A percentile compares a stretch with the other conserved stretches of the same genome.
These are phyloP conservation scores for Fusarium pilosicola DNA, from an alignment of 2,329 filamentous ascomycete genomes.

Conservation along the genomic window DNA sequence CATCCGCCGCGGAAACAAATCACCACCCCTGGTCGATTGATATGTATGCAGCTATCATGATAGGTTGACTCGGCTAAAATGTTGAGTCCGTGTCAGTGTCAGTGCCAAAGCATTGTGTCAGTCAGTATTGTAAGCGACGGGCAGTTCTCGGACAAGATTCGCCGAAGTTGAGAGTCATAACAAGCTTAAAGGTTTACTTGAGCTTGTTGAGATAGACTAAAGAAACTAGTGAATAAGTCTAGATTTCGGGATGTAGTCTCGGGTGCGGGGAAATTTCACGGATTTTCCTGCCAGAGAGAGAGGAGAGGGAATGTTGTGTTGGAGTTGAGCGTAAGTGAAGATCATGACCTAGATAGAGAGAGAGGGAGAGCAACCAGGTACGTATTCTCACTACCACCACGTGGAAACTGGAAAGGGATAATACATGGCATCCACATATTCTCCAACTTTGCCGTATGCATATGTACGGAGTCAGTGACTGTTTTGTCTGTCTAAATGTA, in stretches of 20 bases:
- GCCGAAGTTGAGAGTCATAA: background rate
- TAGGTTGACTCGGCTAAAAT: slow-evolving; percentile 18
- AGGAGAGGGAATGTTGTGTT: background rate
- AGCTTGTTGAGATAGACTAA: too few relatives aligned
- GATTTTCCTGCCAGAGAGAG: background rate
- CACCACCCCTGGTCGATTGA: slow-evolving; percentile 3
- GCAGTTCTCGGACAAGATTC: background rate
- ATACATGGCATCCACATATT: background rate
- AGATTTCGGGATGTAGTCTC: background rate
- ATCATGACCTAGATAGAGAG: slow-evolving; percentile 1
- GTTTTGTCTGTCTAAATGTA: background rate
- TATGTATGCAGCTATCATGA: slow-evolving; percentile 20
- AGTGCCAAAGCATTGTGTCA: background rate
- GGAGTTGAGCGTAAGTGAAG: slow-evolving; percentile 21
- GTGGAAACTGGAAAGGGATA: slow-evolving; percentile 19
- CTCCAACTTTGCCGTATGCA: slow-evolving; percentile 18
- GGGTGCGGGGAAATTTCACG: slow-evolving; percentile 23
- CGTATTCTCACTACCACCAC: slow-evolving; percentile 3
- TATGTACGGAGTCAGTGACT: background rate
- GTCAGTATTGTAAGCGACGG: background rate
- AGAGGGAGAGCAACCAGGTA: background rate
- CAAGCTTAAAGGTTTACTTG: background rate
- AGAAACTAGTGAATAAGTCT: background rate
- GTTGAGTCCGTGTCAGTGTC: background rate
- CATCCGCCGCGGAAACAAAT: background rate